Base-by-base conservation (phyloP, 2,329 filamentous ascomycete genomes). In the Ceratocystis destructans region DNA sequence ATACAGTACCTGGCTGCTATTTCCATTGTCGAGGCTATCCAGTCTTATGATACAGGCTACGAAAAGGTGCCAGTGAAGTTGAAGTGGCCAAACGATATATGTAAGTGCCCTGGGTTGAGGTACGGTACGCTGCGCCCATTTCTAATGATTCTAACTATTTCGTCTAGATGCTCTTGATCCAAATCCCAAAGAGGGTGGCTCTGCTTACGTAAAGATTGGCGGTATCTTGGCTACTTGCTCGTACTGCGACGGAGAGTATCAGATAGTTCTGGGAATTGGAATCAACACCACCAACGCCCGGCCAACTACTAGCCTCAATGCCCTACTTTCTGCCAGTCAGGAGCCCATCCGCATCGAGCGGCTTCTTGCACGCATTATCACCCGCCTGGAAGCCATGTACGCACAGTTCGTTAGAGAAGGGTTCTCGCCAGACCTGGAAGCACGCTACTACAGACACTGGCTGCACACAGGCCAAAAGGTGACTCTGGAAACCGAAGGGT, bases 1-100 rank as follows among this genome's bases (percentile, higher is more conserved):
- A 81, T 97, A 33, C 94, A 97, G 75, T 99, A 99, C 73, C 82
- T 99, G 15, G 86, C 90, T 0, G 92, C 91, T 0, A 83, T 99
- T 59, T 92, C 94, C 50, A 88, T 93, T 53, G 87, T 95, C 2
- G 83, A 89, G 69, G 93, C 90, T 0, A 86, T 97, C 69, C 87
- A 89, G 69, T 82, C 80, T 31, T 97, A 97, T 72, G 90, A 87
- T 62, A 76, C 76, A 1, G 89, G 87, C 6, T 97, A 95, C 74
- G 80, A 83, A 5, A 79, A 84, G 0, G 75, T 97, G 3, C 89
- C 89, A 0, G 81, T 99, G 50, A 91, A 89, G 73, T 77, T 99
- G 41, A 99, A 99, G 75, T 99, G 94, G 94, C 94, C 94, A 10
- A 99, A 99, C 72, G 94, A 99, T 73, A 89, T 99, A 65, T 93